Conservation (phyloP, 768 basidiomycete genomes). For the Leccinum uliginosum region DNA sequence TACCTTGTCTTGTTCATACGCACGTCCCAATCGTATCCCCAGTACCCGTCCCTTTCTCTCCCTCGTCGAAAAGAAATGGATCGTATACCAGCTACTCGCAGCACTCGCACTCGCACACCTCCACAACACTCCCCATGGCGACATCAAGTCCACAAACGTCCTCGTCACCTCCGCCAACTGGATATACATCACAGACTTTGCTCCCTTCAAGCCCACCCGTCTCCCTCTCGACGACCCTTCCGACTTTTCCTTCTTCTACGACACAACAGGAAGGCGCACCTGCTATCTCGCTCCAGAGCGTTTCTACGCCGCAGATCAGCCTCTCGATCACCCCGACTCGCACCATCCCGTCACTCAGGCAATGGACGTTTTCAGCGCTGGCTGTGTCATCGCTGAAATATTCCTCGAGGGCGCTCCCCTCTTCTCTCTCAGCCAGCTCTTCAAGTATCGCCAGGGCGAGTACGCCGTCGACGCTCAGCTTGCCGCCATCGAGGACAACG, state of each 20-base stretch:
- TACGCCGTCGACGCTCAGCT: conserved; percentile 71
- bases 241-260: conserved; percentile 97
- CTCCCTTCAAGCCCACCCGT: conserved; percentile 90
- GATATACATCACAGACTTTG: conserved; percentile 94
- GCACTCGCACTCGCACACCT: conserved; percentile 80
- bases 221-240: conserved; percentile 95
- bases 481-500: conserved; percentile 70
- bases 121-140: conserved; percentile 91
- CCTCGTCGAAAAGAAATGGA: conserved; percentile 95
- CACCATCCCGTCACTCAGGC: conserved; percentile 86
- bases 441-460: conserved; percentile 89
- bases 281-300: conserved; percentile 97
- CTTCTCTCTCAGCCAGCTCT: conserved; percentile 92
- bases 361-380: conserved; percentile 96
- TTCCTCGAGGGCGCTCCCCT: conserved; percentile 92
- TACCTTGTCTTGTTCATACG: neutral
- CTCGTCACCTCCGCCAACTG: conserved; percentile 96
- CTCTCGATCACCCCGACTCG: conserved; percentile 47
- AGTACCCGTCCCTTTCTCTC: conserved; percentile 96
- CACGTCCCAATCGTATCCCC: neutral
- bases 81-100: conserved; percentile 86
- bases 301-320: conserved; percentile 79
- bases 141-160: conserved; percentile 97
- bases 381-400: conserved; percentile 93
- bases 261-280: conserved; percentile 87